Conservation (phyloP, 164 flowering plant genomes). For the Euptelea pleiosperma region DNA sequence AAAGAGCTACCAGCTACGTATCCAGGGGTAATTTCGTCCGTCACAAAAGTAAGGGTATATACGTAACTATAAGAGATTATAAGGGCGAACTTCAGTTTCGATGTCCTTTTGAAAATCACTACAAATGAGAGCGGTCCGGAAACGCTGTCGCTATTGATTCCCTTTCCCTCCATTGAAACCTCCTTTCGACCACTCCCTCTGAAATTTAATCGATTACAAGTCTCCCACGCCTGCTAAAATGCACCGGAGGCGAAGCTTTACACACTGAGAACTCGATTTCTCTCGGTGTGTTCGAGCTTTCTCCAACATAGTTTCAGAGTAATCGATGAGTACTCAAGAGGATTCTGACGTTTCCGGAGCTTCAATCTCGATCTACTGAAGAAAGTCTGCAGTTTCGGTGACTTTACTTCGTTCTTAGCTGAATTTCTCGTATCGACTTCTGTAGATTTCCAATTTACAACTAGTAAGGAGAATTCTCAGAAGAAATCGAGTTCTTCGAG, state of each 20-base stretch:
- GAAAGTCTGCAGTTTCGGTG: neutral
- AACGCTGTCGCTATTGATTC: neutral
- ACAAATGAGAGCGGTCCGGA: constrained; percentile 1
- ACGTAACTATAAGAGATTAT: neutral
- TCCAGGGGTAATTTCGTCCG: neutral
- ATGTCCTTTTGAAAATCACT: neutral
- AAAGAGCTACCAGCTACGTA: neutral
- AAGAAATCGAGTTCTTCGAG: neutral
- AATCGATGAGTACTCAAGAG: constrained; percentile 3
- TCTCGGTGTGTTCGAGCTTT: neutral
- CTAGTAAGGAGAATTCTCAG: neutral
- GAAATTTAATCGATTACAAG: neutral
- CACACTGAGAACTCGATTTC: constrained; percentile 5
- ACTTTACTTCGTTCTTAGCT: neutral
- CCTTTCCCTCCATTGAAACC: neutral
- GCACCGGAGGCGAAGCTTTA: neutral
- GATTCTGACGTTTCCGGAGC: too few relatives aligned
- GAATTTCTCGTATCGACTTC: neutral
- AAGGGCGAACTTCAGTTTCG: neutral
- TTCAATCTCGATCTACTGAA: too few relatives aligned
- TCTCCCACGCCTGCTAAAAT: constrained; percentile 3
- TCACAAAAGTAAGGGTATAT: neutral
- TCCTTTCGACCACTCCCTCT: neutral
- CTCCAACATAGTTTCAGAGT: constrained; percentile 5
- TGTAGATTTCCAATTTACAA: neutral